These are phyloP conservation scores for Sporodiniella umbellata DNA, from an alignment of 371 early-diverging fungal species.

Conservation along the genomic window DNA sequence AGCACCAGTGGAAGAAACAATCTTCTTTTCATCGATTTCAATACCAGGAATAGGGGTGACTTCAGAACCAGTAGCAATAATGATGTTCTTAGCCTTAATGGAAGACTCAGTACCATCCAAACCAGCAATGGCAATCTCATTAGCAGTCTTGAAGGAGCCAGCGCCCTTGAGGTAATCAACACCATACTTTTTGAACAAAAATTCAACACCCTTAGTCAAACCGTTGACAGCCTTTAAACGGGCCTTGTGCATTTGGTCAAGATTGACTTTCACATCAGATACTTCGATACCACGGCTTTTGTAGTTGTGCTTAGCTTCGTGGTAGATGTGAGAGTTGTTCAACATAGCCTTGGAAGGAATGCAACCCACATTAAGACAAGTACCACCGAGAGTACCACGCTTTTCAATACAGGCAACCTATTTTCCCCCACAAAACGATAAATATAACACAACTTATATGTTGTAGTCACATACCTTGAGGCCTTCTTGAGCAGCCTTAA, in stretches of 20 bases:
- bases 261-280: conserved; percentile 79
- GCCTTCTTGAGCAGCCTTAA: conserved; percentile 97
- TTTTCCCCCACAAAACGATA: background rate
- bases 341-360: conserved; percentile 98
- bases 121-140: conserved; percentile 80
- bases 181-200: conserved; percentile 96
- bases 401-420: conserved; percentile 97
- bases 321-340: conserved; percentile 97
- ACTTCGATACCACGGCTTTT: conserved; percentile 94
- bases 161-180: conserved; percentile 92
- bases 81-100: conserved; percentile 90
- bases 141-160: conserved; percentile 77
- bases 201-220: conserved; percentile 92
- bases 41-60: conserved; percentile 92
- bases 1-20: conserved; percentile 97
- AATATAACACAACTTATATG: background rate
- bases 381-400: conserved; percentile 95
- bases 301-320: conserved; percentile 89
- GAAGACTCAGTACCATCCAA: conserved; percentile 69
- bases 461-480: conserved; percentile 86
- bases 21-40: conserved; percentile 91
- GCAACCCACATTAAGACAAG: conserved; percentile 98
- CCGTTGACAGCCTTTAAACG: conserved; percentile 88
- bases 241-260: conserved; percentile 85
- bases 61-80: conserved; percentile 98